Evolutionary conservation across 148 eudicot genomes (phyloP).

Genomic region (Persicaria maculosa): DNA sequence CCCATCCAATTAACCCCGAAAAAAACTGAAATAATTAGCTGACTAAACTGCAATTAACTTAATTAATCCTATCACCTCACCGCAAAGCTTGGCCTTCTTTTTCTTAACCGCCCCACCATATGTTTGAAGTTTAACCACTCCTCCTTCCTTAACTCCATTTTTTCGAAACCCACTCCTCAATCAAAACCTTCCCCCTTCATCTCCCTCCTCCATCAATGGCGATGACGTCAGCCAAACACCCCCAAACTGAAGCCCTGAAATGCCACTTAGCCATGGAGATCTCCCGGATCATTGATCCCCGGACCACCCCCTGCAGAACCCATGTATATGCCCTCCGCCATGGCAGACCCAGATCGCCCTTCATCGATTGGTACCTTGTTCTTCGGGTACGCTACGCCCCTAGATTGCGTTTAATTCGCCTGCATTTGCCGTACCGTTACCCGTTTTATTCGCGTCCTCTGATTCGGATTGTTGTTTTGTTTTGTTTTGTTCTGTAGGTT

Average conservation of each 20-base stretch:
- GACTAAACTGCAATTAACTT: constrained; percentile 5
- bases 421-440: neutral
- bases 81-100: constrained; percentile 12
- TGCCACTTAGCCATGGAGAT: constrained; percentile 10
- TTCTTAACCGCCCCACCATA: constrained; percentile 14
- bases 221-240: constrained; percentile 1
- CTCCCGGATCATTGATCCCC: constrained; percentile 3
- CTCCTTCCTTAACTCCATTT: neutral
- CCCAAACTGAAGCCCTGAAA: neutral
- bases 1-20: neutral
- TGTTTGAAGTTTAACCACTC: neutral
- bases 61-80: neutral
- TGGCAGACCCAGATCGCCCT: constrained; percentile 2
- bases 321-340: neutral
- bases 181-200: neutral
- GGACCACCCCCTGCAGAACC: neutral
- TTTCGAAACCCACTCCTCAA: neutral
- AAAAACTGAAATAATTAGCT: constrained; percentile 1
- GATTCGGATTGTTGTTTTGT: neutral
- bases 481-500: constrained; percentile 28
- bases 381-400: constrained; percentile 4
- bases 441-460: constrained; percentile 10
- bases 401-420: neutral
- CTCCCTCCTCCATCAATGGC: neutral
- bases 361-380: constrained; percentile 15